Evolutionary conservation across 306 rosid species (phyloP), one percentile per base, ranked within the genome.

Genomic region (Dalbergia cochinchinensis): DNA sequence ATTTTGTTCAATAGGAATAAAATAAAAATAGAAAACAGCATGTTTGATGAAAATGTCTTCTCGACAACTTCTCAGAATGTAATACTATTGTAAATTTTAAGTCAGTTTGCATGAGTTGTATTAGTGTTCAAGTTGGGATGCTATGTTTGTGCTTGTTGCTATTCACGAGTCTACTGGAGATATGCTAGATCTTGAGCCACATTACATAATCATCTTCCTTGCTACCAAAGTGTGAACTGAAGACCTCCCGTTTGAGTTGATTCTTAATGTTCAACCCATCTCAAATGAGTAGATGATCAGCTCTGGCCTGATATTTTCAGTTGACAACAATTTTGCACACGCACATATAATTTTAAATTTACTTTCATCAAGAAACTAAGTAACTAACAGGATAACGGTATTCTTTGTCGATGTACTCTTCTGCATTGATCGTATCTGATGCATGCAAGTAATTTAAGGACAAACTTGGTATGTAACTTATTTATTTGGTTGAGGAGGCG

Each of bases 1-100:
- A 31, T 80, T 18, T 69, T 8, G 48, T 77, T 71, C 14, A 34
- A 45, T 55, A 16, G 2, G 33, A 63, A 80, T 45, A 37, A 19
- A 41, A 7, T 71, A 13, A 69, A 26, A 19, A 71, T 18, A 9
- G 77, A 14, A 48, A 44, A 65, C 78, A 34, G n/a, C 20, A 47
- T 45, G 6, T 61, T 31, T 44, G 26, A 48, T 57, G 35, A 42
- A 55, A 59, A 16, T 59, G 11, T 57, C 53, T 16, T 54, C 20
- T 58, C 4, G 20, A 15, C 11, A 58, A 8, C 42, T 39, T 73
- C 58, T 15, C 11, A 18, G 79, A 60, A 45, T 11, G 13, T 15
- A 37, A 37, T 37, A 37, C 41, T 20, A 19, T 13, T 31, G 34
- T 26, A 18, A 39, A 65, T 50, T 4, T 68, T 58, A 16, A 11